Evolutionary conservation across 192 early-diverging fungal species (phyloP).

Genomic region (Backusella morwellensis): DNA sequence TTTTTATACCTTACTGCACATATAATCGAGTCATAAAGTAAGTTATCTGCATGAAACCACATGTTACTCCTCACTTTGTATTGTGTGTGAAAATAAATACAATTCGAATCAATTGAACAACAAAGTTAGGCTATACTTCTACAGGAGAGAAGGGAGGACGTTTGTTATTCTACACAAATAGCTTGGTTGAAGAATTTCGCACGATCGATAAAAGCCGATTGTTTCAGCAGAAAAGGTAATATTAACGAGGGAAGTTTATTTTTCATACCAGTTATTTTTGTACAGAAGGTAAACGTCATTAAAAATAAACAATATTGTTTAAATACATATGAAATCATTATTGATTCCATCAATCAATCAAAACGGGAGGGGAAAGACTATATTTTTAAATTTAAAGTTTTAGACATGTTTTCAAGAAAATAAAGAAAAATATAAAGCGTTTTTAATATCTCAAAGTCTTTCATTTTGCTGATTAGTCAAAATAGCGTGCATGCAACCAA

Average conservation of each 20-base stretch:
- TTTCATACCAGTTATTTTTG: slow-evolving; percentile 5
- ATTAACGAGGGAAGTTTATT: background rate
- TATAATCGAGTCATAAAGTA: background rate
- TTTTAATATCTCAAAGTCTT: background rate
- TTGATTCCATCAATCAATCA: slow-evolving; percentile 64
- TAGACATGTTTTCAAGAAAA: slow-evolving; percentile 46
- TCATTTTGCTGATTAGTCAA: background rate
- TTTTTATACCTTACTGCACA: background rate
- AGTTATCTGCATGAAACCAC: background rate
- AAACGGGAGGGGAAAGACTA: slow-evolving; percentile 61
- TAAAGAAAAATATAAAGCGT: slow-evolving; percentile 16
- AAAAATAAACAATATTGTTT: slow-evolving; percentile 67
- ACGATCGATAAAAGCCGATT: slow-evolving; percentile 68
- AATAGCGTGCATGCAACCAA: background rate
- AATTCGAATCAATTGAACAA: background rate
- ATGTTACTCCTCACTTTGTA: background rate
- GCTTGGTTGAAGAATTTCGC: slow-evolving; percentile 86
- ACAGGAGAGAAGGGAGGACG: slow-evolving; percentile 36
- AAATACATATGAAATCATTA: slow-evolving; percentile 60
- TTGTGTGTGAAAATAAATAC: slow-evolving; percentile 1
- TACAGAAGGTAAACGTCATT: slow-evolving; percentile 34
- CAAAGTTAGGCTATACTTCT: slow-evolving; percentile 15
- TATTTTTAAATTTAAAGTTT: slow-evolving; percentile 76
- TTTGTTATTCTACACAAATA: slow-evolving; percentile 84
- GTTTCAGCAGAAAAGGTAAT: slow-evolving; percentile 64